These are phyloP conservation scores for Hanseniaspora thailandica DNA, from an alignment of 805 yeast genomes.

Conservation along the genomic window DNA sequence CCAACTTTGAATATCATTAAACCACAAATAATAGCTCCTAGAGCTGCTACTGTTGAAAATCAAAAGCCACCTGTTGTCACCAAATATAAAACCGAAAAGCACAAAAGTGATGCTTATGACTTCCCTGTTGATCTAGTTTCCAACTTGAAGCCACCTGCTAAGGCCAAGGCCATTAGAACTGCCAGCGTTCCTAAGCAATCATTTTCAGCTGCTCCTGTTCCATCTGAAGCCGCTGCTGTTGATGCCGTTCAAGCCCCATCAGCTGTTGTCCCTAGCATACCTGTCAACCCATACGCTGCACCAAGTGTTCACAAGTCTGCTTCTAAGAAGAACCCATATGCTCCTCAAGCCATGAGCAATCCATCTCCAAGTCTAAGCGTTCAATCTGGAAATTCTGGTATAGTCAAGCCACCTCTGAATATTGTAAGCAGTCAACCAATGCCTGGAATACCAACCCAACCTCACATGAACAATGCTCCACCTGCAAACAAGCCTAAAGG, in stretches of 20 bases:
- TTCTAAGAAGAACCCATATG: constrained; percentile 2
- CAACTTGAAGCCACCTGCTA: constrained; percentile 24
- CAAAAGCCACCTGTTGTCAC: constrained; percentile 21
- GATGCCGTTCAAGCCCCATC: constrained; percentile 15
- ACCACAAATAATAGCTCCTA: constrained; percentile 18
- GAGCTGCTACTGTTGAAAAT: neutral
- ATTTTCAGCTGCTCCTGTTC: constrained; percentile 14
- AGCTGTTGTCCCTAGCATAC: constrained; percentile 17
- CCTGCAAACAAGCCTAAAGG: neutral
- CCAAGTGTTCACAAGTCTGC: constrained; percentile 5
- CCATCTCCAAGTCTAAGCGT: neutral
- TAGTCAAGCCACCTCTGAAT: neutral
- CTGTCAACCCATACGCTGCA: constrained; percentile 18
- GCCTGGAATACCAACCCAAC: neutral
- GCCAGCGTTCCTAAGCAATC: constrained; percentile 18
- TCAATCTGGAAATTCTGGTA: neutral
- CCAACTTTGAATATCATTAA: neutral
- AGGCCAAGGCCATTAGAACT: constrained; percentile 32
- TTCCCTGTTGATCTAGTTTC: constrained; percentile 50
- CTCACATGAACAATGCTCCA: neutral
- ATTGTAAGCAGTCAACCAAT: neutral
- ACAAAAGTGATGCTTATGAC: constrained; percentile 66
- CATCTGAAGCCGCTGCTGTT: constrained; percentile 13
- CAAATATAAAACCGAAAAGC: constrained; percentile 38
- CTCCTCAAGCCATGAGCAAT: neutral